Percentiles rank a stretch among this genome's conserved stretches.
These are phyloP conservation scores for Monosporozyma solicola DNA, from an alignment of 805 yeast genomes.

Conservation along the genomic window DNA sequence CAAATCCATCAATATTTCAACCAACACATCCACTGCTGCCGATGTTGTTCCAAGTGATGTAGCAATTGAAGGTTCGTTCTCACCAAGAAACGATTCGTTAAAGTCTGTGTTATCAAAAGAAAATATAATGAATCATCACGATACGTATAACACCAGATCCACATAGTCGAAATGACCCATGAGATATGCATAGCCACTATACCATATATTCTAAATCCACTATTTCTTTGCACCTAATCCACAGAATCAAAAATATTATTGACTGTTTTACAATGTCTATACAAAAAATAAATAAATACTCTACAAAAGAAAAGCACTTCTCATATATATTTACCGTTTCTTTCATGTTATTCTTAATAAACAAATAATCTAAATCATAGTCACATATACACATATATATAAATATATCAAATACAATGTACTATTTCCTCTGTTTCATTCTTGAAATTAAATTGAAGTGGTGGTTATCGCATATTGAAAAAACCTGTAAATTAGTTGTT, in stretches of 20 bases:
- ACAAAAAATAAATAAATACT: not conserved
- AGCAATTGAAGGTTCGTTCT: slow-evolving; percentile 37
- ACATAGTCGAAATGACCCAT: not conserved
- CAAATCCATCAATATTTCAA: slow-evolving; percentile 7
- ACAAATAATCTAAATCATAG: not conserved
- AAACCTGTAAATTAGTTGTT: not conserved
- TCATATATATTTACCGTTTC: not conserved
- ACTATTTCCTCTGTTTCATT: not conserved
- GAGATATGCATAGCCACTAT: not conserved
- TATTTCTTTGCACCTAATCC: not conserved
- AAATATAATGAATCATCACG: slow-evolving; percentile 6
- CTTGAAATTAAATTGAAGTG: not conserved
- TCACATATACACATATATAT: not conserved
- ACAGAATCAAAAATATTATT: not conserved
- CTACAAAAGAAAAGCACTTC: not conserved
- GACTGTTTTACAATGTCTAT: not conserved
- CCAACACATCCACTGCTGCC: slow-evolving; percentile 14
- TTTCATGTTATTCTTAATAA: not conserved
- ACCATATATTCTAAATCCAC: not conserved
- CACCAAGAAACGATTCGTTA: slow-evolving; percentile 22
- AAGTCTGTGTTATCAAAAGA: slow-evolving; percentile 18
- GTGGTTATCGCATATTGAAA: not conserved
- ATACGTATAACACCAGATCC: slow-evolving; percentile 1
- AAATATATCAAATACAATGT: not conserved
- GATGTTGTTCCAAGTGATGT: slow-evolving; percentile 32